phyloP scores from a whole-genome alignment of 208 protist species.

The Crithidia expoeki region DNA sequence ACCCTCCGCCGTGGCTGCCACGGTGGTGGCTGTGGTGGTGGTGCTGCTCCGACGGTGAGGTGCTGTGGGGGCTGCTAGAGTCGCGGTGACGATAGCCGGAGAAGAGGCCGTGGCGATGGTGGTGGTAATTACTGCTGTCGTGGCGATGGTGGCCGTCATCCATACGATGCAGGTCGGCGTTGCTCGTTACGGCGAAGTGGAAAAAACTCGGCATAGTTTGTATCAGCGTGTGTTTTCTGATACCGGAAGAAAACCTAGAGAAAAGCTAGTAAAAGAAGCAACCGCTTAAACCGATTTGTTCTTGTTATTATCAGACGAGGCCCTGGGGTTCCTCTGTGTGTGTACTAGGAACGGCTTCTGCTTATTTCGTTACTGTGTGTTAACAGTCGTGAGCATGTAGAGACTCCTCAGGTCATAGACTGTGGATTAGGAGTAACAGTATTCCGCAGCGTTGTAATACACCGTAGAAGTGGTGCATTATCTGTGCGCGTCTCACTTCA shows the following conservation, averaged over 20 bases:
- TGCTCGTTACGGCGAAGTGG: not conserved
- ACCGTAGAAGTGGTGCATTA: too few species aligned
- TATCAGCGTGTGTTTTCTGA: not conserved
- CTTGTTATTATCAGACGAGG: not conserved
- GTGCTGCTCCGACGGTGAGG: not conserved
- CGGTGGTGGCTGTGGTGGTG: not conserved
- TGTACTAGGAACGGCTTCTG: too few species aligned
- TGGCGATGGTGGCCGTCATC: not conserved
- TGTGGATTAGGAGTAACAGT: too few species aligned
- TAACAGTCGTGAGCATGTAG: too few species aligned
- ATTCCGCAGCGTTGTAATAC: too few species aligned
- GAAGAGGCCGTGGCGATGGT: constrained; percentile 1
- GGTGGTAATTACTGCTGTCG: not conserved
- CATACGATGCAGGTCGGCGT: not conserved
- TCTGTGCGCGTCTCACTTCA: too few species aligned
- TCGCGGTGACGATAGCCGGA: constrained; percentile 1
- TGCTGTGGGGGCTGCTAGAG: not conserved
- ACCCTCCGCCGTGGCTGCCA: not conserved
- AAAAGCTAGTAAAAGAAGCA: not conserved
- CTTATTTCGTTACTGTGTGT: too few species aligned
- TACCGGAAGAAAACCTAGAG: not conserved
- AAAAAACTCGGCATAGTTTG: constrained; percentile 7
- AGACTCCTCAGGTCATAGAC: too few species aligned
- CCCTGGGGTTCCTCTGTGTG: too few species aligned
- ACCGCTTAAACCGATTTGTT: too few species aligned